Base-by-base conservation (phyloP, 768 basidiomycete species). In the Boletus speciosus region DNA sequence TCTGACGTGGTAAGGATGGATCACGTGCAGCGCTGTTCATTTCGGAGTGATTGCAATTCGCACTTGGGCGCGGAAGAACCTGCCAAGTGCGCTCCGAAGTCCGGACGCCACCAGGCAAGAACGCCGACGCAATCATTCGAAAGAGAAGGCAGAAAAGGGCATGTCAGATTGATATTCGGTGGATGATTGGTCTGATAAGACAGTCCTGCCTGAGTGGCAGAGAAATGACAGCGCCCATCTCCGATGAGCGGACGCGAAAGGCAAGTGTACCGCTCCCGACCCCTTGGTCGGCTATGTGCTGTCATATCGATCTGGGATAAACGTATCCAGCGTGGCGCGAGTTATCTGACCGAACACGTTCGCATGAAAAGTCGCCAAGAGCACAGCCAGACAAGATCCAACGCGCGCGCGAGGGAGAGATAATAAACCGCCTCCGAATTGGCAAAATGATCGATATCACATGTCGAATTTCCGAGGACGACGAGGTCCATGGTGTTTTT, bases 391-490 rank as follows among this genome's bases (percentile, higher is more conserved):
- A 53, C 37, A 3, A 36, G 50, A 11, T n/a, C 27, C 40, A 45
- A 19, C 37, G 15, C 47, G 35, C 49, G 3, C 38, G 49, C 45
- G 27, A 34, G 32, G 47, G 6, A 46, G 31, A 50, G 31, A 50
- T 44, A 37, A 27, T 19, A 27, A 36, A 42, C 43, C 47, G 25
- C 35, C 46, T 38, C 27, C 32, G 44, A 56, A 56, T 41, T 48
- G 36, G 50, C 37, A 55, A 63, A 52, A 51, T 36, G 51, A 49
- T 56, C 52, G 50, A 44, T 40, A 46, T 46, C 45, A 36, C 49
- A 47, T 16, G 27, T 42, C 39, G 51, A 52, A 66, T 66, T 61
- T 66, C 65, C 65, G 66, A 67, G 63, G 66, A 55, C 29, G 46
- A 61, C 27, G 34, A 48, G 35, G 6, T 41, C 36, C 49, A 47